These are phyloP conservation scores for Pleoardoris graminearum DNA, from an alignment of 2,329 filamentous ascomycete genomes.

Conservation along the genomic window DNA sequence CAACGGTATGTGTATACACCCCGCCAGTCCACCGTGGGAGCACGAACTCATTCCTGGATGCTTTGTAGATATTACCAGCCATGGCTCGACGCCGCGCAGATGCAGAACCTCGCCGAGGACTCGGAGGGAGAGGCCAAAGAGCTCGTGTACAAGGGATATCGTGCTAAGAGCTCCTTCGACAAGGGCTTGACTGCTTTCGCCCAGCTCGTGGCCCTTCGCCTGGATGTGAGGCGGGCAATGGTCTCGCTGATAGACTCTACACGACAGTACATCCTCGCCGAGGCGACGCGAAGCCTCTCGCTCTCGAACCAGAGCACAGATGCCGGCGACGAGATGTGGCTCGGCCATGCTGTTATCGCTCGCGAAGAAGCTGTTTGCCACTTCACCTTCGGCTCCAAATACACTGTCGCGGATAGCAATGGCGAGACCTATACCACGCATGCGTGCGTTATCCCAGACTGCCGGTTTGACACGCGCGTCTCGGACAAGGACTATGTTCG, in stretches of 20 bases:
- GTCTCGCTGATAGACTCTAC: conserved; percentile 44
- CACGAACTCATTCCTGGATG: background rate
- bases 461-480: conserved; percentile 28
- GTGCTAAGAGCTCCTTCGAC: conserved; percentile 28
- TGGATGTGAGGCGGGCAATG: conserved; percentile 40
- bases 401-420: conserved; percentile 23
- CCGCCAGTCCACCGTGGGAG: background rate
- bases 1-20: conserved; percentile 24
- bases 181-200: conserved; percentile 41
- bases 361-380: conserved; percentile 35
- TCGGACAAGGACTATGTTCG: conserved; percentile 30
- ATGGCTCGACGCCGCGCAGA: conserved; percentile 40
- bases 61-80: conserved; percentile 40
- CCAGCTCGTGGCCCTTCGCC: conserved; percentile 40
- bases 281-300: conserved; percentile 43
- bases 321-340: conserved; percentile 34
- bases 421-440: conserved; percentile 23
- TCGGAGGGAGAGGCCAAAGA: conserved; percentile 29
- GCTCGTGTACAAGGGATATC: conserved; percentile 30
- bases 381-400: conserved; percentile 32
- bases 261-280: conserved; percentile 45
- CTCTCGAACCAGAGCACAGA: conserved; percentile 32
- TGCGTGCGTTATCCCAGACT: conserved; percentile 34
- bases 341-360: conserved; percentile 37
- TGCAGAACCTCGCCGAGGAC: conserved; percentile 33